Evolutionary conservation across 2,329 filamentous ascomycete genomes (phyloP), one percentile per base, ranked within the genome.

Genomic region (Talaromyces sp.): DNA sequence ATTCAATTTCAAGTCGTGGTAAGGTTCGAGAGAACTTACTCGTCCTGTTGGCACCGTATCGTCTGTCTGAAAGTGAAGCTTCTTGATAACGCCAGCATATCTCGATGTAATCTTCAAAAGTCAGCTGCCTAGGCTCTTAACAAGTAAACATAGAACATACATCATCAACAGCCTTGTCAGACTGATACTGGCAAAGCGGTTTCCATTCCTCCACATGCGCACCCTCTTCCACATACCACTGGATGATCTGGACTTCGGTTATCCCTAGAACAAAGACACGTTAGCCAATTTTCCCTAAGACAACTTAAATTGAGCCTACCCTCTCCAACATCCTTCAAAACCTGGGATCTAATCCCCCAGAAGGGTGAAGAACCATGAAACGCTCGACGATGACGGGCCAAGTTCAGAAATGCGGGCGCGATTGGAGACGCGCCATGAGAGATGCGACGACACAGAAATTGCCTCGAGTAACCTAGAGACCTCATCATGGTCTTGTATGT

Each of bases 181-280:
- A 97, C 78, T 98, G 95, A 53, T 99, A 96, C 81, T 99, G 95
- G 80, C 95, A 99, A 56, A 99, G 85, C 67, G 94, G 95, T 72
- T 96, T 95, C 85, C 97, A 99, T 82, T 99, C 94, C 81, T 99
- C 93, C 72, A 99, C 93, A 65, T 91, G 89, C 40, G 95, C 95
- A 66, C 93, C 94, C 59, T 96, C 93, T 80, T 97, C 91, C 70
- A 99, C 94, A 77, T 98, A 99, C 95, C 95, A 99, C 82, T 99
- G 95, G 73, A 98, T 98, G 74, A 99, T 92, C 79, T 99, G 95
- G 75, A 95, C 97, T 81, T 99, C 95, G 76, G 95, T 93, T 74
- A 98, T 99, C 64, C 95, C 95, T 95, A 31, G 19, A 51, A 17
- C 34, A 17, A 38, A 8, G 25, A 38, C 61, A 25, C n/a, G 8